phyloP scores from a whole-genome alignment of 192 early-diverging fungal genomes.

The Coemansia brasiliensis region DNA sequence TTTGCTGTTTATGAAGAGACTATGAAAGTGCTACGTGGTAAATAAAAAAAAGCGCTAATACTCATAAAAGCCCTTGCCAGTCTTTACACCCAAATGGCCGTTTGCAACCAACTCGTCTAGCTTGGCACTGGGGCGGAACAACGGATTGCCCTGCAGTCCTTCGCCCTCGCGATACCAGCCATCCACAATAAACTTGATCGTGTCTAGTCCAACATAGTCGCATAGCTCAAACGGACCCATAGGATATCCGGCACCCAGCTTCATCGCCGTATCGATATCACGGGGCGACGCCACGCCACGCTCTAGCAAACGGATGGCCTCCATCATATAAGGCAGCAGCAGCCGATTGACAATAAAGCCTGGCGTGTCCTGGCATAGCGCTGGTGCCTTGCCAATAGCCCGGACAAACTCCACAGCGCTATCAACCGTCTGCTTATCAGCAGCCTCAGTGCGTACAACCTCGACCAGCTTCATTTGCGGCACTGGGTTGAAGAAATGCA shows the following conservation, averaged over 20 bases:
- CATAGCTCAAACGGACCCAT: conserved; percentile 79
- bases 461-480: conserved; percentile 98
- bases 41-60: conserved; percentile 48
- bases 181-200: conserved; percentile 92
- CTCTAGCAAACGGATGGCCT: conserved; percentile 89
- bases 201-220: conserved; percentile 86
- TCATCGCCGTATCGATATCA: conserved; percentile 96
- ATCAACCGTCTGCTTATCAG: conserved; percentile 63
- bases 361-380: conserved; percentile 95
- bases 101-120: conserved; percentile 73
- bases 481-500: conserved; percentile 99
- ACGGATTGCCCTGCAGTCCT: conserved; percentile 68
- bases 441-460: conserved; percentile 74
- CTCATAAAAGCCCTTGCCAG: conserved; percentile 82
- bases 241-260: conserved; percentile 93
- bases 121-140: conserved; percentile 69
- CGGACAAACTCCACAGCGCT: conserved; percentile 67
- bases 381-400: conserved; percentile 82
- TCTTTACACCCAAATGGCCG: conserved; percentile 83
- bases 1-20: conserved; percentile 56
- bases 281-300: conserved; percentile 79
- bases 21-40: conserved; percentile 37
- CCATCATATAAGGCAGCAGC: conserved; percentile 94
- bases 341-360: conserved; percentile 97
- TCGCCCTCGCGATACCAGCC: conserved; percentile 88